Conservation (phyloP, 306 rosid genomes). For the Rubus idaeus region DNA sequence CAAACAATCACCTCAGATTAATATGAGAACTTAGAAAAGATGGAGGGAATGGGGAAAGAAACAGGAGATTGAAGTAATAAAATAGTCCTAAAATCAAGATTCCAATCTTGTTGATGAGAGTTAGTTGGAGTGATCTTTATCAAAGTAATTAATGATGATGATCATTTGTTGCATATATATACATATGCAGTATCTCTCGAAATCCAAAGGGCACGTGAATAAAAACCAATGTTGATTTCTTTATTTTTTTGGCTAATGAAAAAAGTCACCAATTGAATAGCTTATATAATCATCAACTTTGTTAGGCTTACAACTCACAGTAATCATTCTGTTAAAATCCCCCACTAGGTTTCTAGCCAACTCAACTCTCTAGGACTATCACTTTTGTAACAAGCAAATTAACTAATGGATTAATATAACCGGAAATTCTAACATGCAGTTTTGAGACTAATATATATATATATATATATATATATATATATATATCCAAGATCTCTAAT, state of each 20-base stretch:
- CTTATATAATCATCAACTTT: slow-evolving; percentile 33
- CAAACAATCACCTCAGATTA: no score
- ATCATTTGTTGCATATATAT: slow-evolving; percentile 29
- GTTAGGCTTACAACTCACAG: slow-evolving; percentile 35
- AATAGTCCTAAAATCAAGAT: background rate
- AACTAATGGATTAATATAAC: background rate
- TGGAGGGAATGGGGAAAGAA: background rate
- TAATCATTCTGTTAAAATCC: slow-evolving; percentile 31
- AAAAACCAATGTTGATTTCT: background rate
- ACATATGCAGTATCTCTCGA: slow-evolving; percentile 25
- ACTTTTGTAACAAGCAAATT: background rate
- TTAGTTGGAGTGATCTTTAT: slow-evolving; percentile 16
- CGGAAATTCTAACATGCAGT: no score
- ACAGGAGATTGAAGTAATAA: background rate
- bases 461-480: no score
- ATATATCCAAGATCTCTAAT: background rate
- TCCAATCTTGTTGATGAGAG: slow-evolving; percentile 30
- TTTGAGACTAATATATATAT: no score
- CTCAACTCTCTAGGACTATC: background rate
- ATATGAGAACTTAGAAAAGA: background rate
- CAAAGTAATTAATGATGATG: slow-evolving; percentile 18
- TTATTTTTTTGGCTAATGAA: background rate
- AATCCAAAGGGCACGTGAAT: slow-evolving; percentile 45
- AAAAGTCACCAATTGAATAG: slow-evolving; percentile 25
- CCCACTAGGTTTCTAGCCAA: slow-evolving; percentile 23